Percentiles rank a stretch among this genome's conserved stretches.
Conservation (phyloP, 768 basidiomycete species). For the Mycena pura region DNA sequence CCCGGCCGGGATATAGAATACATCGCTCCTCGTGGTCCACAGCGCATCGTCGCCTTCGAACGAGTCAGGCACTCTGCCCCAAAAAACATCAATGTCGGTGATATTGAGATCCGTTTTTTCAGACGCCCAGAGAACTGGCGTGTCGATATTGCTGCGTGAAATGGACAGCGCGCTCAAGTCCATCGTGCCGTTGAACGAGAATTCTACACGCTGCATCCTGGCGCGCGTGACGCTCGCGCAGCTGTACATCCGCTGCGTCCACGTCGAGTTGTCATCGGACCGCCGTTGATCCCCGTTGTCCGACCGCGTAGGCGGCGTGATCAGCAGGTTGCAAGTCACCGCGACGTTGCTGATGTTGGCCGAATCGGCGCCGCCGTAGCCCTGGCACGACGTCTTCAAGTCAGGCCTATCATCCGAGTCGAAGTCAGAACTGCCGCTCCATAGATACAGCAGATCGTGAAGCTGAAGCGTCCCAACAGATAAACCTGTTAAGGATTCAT, state of each 20-base stretch:
- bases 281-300: slow-evolving; percentile 27
- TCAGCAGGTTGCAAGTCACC: slow-evolving; percentile 28
- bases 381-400: slow-evolving; percentile 16
- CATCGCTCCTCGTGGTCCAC: slow-evolving; percentile 18
- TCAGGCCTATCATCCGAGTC: neutral
- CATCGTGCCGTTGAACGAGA: slow-evolving; percentile 23
- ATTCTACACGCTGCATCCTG: slow-evolving; percentile 19
- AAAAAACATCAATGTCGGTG: slow-evolving; percentile 21
- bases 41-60: slow-evolving; percentile 8
- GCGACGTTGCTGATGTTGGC: slow-evolving; percentile 31
- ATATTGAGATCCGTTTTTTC: slow-evolving; percentile 14
- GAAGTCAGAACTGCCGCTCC: neutral
- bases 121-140: slow-evolving; percentile 21
- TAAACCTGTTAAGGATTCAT: neutral
- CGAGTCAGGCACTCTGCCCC: slow-evolving; percentile 21
- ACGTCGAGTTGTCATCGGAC: slow-evolving; percentile 26
- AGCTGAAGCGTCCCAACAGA: slow-evolving; percentile 4
- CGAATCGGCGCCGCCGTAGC: slow-evolving; percentile 26
- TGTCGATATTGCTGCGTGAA: slow-evolving; percentile 13
- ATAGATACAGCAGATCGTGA: slow-evolving; percentile 6
- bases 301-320: slow-evolving; percentile 26
- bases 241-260: slow-evolving; percentile 25
- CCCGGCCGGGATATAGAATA: slow-evolving; percentile 25
- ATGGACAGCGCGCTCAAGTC: slow-evolving; percentile 9
- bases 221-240: slow-evolving; percentile 30